A percentile compares a stretch with the other conserved stretches of the same genome.
Evolutionary conservation across 371 early-diverging fungal genomes (phyloP).

Genomic region (Saksenaea oblongispora): DNA sequence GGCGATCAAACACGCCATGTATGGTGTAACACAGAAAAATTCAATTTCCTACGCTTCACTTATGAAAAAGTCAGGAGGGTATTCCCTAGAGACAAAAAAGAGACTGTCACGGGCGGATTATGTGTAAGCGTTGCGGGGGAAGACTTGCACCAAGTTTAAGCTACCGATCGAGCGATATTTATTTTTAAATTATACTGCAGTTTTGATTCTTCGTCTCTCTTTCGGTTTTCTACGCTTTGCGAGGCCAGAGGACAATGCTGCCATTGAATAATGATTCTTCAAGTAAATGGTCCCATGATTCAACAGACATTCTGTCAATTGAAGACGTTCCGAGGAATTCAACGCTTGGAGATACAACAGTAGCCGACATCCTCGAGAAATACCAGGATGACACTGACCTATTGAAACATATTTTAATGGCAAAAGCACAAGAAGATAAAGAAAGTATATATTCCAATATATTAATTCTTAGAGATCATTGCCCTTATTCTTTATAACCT

Average conservation of each 20-base stretch:
- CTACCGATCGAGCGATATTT: slow-evolving; percentile 26
- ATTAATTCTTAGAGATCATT: background rate
- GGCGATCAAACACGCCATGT: background rate
- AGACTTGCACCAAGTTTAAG: slow-evolving; percentile 29
- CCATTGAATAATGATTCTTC: background rate
- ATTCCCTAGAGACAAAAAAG: background rate
- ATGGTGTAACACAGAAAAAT: background rate
- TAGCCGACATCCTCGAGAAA: slow-evolving; percentile 15
- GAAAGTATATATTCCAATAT: slow-evolving; percentile 6
- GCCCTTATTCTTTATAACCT: background rate
- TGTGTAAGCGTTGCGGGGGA: slow-evolving; percentile 5
- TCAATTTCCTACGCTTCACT: background rate
- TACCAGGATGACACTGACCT: slow-evolving; percentile 19
- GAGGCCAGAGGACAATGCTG: background rate
- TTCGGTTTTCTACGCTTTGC: slow-evolving; percentile 3
- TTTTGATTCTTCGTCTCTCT: slow-evolving; percentile 3
- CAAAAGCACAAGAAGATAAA: slow-evolving; percentile 27
- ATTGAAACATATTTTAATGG: slow-evolving; percentile 21
- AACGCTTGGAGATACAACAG: slow-evolving; percentile 5
- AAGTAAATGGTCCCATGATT: background rate
- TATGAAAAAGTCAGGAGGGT: slow-evolving; percentile 1
- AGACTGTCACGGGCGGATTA: background rate
- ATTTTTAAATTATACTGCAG: slow-evolving; percentile 21
- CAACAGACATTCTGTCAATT: slow-evolving; percentile 1
- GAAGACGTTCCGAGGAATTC: background rate